phyloP scores from a whole-genome alignment of 768 basidiomycete species.

The Suillus tomentosus region DNA sequence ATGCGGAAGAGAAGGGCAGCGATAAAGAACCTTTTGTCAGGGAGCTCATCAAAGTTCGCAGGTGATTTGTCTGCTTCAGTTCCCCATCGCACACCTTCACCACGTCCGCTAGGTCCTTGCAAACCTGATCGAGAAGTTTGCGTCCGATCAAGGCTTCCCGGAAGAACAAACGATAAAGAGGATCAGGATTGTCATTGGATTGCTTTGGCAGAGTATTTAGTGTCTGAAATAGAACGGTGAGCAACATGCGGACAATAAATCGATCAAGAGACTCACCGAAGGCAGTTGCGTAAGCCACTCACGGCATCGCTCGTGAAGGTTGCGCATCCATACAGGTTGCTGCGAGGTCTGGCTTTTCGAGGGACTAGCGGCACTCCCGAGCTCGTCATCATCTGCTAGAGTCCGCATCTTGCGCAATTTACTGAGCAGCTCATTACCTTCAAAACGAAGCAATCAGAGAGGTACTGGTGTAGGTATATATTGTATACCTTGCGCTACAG shows the following conservation, averaged over 20 bases:
- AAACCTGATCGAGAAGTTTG: conserved; percentile 77
- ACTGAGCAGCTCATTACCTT: conserved; percentile 79
- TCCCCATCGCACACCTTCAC: conserved; percentile 83
- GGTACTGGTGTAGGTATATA: conserved; percentile 8
- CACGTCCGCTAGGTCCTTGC: conserved; percentile 79
- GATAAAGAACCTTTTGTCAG: conserved; percentile 77
- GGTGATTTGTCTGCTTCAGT: conserved; percentile 94
- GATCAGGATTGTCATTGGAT: conserved; percentile 73
- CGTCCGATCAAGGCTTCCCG: conserved; percentile 84
- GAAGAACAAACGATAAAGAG: conserved; percentile 84
- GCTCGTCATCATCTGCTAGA: conserved; percentile 80
- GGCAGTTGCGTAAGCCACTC: conserved; percentile 85
- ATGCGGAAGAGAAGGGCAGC: background rate
- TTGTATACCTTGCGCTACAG: conserved; percentile 78
- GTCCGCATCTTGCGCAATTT: conserved; percentile 94
- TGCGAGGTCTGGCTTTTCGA: conserved; percentile 66
- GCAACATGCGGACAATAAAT: conserved; percentile 6
- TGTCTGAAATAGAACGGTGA: conserved; percentile 42
- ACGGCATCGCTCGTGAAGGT: conserved; percentile 74
- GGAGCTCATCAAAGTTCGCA: conserved; percentile 87
- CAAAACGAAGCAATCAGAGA: conserved; percentile 11
- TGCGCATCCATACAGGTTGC: conserved; percentile 95
- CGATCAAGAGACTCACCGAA: conserved; percentile 46
- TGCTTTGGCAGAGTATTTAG: conserved; percentile 68
- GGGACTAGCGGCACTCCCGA: conserved; percentile 49